These are phyloP conservation scores for Catharanthus roseus DNA, from an alignment of 257 asterid species.

Conservation along the genomic window DNA sequence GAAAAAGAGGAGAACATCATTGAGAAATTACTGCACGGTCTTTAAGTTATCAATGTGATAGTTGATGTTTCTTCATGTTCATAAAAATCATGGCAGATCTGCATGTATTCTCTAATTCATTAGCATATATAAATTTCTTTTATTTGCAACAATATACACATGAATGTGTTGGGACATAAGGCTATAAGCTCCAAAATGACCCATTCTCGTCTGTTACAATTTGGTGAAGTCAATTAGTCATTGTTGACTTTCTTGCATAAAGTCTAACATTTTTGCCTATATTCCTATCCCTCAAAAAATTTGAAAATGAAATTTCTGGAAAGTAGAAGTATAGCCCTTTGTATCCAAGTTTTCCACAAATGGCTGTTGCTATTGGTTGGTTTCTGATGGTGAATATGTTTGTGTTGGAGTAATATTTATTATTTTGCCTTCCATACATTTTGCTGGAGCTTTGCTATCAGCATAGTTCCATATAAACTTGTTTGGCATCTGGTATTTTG, in stretches of 20 bases:
- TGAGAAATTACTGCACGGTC: neutral
- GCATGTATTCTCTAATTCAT: neutral
- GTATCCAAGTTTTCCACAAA: no score
- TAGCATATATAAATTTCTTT: neutral
- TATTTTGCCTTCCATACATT: neutral
- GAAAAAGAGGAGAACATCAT: neutral
- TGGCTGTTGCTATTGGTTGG: neutral
- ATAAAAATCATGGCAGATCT: neutral
- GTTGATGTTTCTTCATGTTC: neutral
- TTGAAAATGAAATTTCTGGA: neutral
- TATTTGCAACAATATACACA: neutral
- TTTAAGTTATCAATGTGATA: neutral
- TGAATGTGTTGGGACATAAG: neutral
- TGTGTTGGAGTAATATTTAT: neutral
- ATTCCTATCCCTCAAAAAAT: neutral
- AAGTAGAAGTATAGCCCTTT: no score
- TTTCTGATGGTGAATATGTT: neutral
- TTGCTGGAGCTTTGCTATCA: neutral
- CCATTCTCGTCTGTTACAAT: neutral
- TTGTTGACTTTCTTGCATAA: neutral
- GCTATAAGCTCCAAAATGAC: neutral
- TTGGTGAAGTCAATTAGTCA: neutral
- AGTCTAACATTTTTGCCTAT: neutral
- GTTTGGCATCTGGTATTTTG: slow-evolving; percentile 5
- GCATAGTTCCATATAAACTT: neutral